Evolutionary conservation across 306 rosid genomes (phyloP).

Genomic region (Ochetophila trinervis): DNA sequence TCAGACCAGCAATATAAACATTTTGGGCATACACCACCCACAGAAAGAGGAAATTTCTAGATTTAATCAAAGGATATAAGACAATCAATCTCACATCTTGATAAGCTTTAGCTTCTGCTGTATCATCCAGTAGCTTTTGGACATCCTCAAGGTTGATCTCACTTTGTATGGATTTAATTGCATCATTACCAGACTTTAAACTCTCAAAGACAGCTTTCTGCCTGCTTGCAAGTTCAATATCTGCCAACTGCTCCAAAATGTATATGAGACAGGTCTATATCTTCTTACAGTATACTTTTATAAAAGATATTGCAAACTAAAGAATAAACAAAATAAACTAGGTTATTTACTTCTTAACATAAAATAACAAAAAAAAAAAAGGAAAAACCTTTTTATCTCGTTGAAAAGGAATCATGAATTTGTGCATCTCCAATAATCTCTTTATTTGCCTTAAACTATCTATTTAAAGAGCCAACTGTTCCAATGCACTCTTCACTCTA

Average conservation of each 20-base stretch:
- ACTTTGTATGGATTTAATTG: slow-evolving; percentile 83
- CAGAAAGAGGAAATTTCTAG: background rate
- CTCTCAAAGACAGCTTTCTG: slow-evolving; percentile 93
- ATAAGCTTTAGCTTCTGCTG: slow-evolving; percentile 92
- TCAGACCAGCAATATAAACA: background rate
- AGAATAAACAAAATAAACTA: background rate
- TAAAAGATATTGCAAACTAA: background rate
- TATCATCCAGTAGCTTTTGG: slow-evolving; percentile 88
- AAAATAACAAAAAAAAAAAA: slow-evolving; percentile 7
- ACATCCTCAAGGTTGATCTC: slow-evolving; percentile 95
- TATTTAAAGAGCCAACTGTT: too few species aligned
- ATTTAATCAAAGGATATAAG: slow-evolving; percentile 21
- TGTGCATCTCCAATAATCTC: too few species aligned
- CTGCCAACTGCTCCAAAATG: slow-evolving; percentile 67
- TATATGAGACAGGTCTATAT: background rate
- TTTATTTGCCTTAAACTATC: too few species aligned
- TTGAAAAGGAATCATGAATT: slow-evolving; percentile 2
- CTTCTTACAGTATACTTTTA: slow-evolving; percentile 5
- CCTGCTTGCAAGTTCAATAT: slow-evolving; percentile 89
- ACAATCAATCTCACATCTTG: slow-evolving; percentile 75
- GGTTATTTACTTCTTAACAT: background rate
- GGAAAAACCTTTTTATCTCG: background rate
- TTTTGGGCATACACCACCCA: background rate
- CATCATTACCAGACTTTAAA: slow-evolving; percentile 85
- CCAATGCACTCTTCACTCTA: too few species aligned